Evolutionary conservation across 2,329 filamentous ascomycete species (phyloP).

Genomic region (Fusarium mangiferae): DNA sequence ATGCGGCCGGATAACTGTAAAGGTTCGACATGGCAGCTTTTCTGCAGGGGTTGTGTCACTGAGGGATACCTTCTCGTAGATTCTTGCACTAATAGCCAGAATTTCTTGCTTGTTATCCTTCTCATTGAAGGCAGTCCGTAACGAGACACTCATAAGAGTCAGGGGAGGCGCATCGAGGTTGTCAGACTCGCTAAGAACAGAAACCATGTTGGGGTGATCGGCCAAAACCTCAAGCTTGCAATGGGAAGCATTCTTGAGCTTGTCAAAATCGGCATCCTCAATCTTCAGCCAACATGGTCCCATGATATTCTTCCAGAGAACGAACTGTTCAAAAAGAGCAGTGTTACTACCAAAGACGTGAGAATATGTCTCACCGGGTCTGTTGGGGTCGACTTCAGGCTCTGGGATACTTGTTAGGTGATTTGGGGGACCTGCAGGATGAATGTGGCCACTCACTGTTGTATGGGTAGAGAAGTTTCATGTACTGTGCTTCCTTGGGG

Average conservation of each 20-base stretch:
- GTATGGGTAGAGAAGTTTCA: slow-evolving; percentile 97
- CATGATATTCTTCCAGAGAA: slow-evolving; percentile 99
- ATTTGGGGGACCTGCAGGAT: not conserved
- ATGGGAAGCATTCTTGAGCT: slow-evolving; percentile 92
- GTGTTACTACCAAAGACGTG: slow-evolving; percentile 95
- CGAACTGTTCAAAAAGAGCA: slow-evolving; percentile 95
- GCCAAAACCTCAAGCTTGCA: slow-evolving; percentile 94
- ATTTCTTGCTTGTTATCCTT: slow-evolving; percentile 98
- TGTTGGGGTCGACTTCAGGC: slow-evolving; percentile 71
- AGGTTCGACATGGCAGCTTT: slow-evolving; percentile 87
- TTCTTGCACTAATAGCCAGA: slow-evolving; percentile 86
- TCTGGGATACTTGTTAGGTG: slow-evolving; percentile 56
- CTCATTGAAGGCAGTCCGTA: slow-evolving; percentile 88
- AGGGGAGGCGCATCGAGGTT: slow-evolving; percentile 85
- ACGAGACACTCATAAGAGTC: slow-evolving; percentile 93
- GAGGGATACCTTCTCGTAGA: slow-evolving; percentile 91
- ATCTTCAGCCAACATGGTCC: slow-evolving; percentile 98
- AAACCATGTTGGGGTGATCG: slow-evolving; percentile 79
- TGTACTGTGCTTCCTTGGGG: slow-evolving; percentile 88
- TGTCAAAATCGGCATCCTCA: slow-evolving; percentile 81
- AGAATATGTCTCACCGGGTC: slow-evolving; percentile 89
- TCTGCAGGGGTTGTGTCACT: slow-evolving; percentile 90
- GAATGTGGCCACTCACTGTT: slow-evolving; percentile 62
- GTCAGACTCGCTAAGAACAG: slow-evolving; percentile 78
- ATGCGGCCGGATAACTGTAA: slow-evolving; percentile 88